phyloP scores from a whole-genome alignment of 148 eudicot genomes.

The Limonium bicolor region DNA sequence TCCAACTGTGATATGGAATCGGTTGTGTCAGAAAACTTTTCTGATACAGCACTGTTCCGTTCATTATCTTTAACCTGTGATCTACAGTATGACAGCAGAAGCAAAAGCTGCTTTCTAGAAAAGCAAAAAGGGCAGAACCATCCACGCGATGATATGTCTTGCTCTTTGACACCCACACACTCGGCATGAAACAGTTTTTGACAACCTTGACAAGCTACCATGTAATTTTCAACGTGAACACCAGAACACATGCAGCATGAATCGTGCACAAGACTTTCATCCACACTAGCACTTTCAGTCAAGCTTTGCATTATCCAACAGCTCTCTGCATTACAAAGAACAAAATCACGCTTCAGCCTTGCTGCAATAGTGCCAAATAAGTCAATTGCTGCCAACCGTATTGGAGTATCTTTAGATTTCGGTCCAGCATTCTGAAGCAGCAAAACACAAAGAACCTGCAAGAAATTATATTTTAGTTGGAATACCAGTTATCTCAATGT shows the following conservation, averaged over 20 bases:
- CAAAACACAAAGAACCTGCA: conserved; percentile 95
- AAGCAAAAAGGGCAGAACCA: conserved; percentile 64
- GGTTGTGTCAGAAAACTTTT: conserved; percentile 24
- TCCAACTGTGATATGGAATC: conserved; percentile 40
- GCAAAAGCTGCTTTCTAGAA: conserved; percentile 55
- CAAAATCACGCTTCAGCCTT: conserved; percentile 80
- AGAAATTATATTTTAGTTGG: conserved; percentile 16
- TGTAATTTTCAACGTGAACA: conserved; percentile 32
- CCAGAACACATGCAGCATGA: conserved; percentile 61
- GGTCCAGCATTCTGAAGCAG: conserved; percentile 95
- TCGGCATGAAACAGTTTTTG: conserved; percentile 66
- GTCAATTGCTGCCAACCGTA: conserved; percentile 88
- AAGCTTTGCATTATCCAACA: conserved; percentile 71
- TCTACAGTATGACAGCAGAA: conserved; percentile 50
- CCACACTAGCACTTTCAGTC: conserved; percentile 16
- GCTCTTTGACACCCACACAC: conserved; percentile 64
- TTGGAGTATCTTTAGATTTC: conserved; percentile 72
- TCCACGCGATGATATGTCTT: conserved; percentile 39
- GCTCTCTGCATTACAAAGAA: conserved; percentile 38
- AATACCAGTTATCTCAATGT: too few relatives aligned
- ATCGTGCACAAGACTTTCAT: conserved; percentile 25
- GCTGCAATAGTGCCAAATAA: conserved; percentile 92
- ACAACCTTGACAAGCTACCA: conserved; percentile 72
- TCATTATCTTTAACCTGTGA: conserved; percentile 37
- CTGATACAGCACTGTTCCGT: conserved; percentile 16